Conservation (phyloP, 1,284 basidiomycete species). For the Fomes fomentarius region DNA sequence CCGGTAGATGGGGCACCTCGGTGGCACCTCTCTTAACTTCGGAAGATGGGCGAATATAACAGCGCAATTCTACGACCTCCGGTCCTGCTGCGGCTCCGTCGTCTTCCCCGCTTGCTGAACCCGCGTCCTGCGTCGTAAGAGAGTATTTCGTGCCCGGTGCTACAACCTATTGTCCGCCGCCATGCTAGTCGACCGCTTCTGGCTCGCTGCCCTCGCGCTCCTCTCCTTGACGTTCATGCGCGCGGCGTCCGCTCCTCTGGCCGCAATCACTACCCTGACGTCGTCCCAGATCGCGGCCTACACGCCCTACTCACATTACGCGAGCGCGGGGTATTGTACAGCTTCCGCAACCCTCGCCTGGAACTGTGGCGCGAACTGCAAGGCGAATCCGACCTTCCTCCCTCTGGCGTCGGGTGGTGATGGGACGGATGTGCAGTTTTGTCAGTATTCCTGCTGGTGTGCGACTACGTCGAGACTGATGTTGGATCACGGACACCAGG, state of each 20-base stretch:
- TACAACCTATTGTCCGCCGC: too few species aligned
- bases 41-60: too few species aligned
- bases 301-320: slow-evolving; percentile 57
- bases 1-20: too few species aligned
- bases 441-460: slow-evolving; percentile 36
- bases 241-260: slow-evolving; percentile 21
- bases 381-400: slow-evolving; percentile 52
- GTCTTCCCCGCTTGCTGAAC: too few species aligned
- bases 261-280: slow-evolving; percentile 43
- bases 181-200: too few species aligned
- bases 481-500: too few species aligned
- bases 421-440: slow-evolving; percentile 51
- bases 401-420: slow-evolving; percentile 60
- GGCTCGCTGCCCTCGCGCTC: background rate
- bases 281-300: slow-evolving; percentile 47
- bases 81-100: too few species aligned
- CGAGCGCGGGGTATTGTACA: slow-evolving; percentile 57
- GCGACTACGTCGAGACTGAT: too few species aligned
- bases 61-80: too few species aligned
- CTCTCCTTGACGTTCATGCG: slow-evolving; percentile 33
- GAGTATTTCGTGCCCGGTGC: too few species aligned
- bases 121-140: too few species aligned
- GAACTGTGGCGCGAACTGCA: slow-evolving; percentile 59
- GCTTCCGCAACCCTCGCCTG: slow-evolving; percentile 50
- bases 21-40: too few species aligned